Evolutionary conservation across 2,329 filamentous ascomycete genomes (phyloP), one percentile per base, ranked within the genome.

Genomic region (Alternaria sp.): DNA sequence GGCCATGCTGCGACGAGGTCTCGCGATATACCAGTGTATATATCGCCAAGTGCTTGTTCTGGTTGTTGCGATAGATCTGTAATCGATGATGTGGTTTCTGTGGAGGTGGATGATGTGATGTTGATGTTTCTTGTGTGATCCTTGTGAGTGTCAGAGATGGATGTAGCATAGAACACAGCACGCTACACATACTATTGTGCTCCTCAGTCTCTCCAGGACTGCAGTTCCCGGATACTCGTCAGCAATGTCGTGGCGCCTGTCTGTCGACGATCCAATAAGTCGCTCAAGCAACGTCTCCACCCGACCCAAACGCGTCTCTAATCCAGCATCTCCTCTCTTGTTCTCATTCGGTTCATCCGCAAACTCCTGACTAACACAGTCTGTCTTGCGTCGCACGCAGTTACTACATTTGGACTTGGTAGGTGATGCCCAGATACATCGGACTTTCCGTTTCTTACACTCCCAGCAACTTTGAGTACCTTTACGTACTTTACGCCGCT

Each of bases 1-100:
- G 83, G 84, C 79, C 83, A 84, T 1, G 69, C 75, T 8, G 71
- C 70, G 4, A 81, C 45, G 11, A 85, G 78, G 0, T 72, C 69
- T 18, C 62, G 65, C 6, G 74, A 76, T 7, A 83, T 18, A 5
- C 58, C 57, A 5, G 37, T 58, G n/a, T 63, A 59, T 11, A 20
- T 12, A 43, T 47, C 25, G 21, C 0, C 3, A 18, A 11, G 37
- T 14, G 41, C 25, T 44, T 5, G 0, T n/a, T 18, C 14, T 28
- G 15, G n/a, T 44, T 3, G 10, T 26, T 46, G 12, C 14, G 18
- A 21, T 6, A 41, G 10, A 30, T 2, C 37, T 41, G 18, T 14
- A 15, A 44, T 9, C 10, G 46, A 37, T 15, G 23, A 18, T 44
- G 9, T n/a, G 64, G 47, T 33, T 25, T 26, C 54, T 10, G 51